Percentiles rank a stretch among this genome's conserved stretches.
Conservation (phyloP, 2,329 filamentous ascomycete species). For the Fusarium proliferatum region DNA sequence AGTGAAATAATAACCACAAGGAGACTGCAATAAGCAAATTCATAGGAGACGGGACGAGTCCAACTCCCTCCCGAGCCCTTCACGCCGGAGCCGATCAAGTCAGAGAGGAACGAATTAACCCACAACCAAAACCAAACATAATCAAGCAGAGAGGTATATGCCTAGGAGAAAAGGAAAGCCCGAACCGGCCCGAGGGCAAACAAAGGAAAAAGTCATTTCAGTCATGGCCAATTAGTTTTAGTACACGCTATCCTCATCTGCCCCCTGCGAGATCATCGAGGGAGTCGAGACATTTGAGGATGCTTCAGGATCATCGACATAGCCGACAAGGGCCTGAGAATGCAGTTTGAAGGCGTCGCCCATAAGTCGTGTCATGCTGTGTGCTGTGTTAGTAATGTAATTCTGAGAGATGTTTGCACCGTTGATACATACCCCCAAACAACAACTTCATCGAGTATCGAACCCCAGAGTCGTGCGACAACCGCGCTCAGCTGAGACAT, state of each 20-base stretch:
- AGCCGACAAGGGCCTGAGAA: constrained; percentile 92
- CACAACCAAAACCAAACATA: constrained; percentile 47
- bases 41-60: constrained; percentile 41
- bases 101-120: constrained; percentile 40
- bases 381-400: constrained; percentile 34
- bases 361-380: constrained; percentile 91
- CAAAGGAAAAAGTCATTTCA: constrained; percentile 63
- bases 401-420: neutral
- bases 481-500: constrained; percentile 91
- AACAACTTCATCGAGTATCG: constrained; percentile 97
- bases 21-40: constrained; percentile 40
- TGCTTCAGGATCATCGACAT: constrained; percentile 84
- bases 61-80: constrained; percentile 46
- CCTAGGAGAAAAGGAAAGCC: constrained; percentile 44
- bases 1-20: constrained; percentile 39
- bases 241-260: constrained; percentile 78
- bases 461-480: constrained; percentile 94
- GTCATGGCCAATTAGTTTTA: constrained; percentile 64
- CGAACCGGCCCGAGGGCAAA: constrained; percentile 40
- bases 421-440: constrained; percentile 90
- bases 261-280: constrained; percentile 77
- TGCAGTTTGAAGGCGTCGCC: constrained; percentile 98
- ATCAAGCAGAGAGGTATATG: constrained; percentile 49
- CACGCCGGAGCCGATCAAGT: constrained; percentile 40
- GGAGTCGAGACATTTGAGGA: constrained; percentile 77